Percentiles rank a stretch among this genome's conserved stretches.
phyloP scores from a whole-genome alignment of 495 filamentous ascomycete species.

The Xylaria palmicola region DNA sequence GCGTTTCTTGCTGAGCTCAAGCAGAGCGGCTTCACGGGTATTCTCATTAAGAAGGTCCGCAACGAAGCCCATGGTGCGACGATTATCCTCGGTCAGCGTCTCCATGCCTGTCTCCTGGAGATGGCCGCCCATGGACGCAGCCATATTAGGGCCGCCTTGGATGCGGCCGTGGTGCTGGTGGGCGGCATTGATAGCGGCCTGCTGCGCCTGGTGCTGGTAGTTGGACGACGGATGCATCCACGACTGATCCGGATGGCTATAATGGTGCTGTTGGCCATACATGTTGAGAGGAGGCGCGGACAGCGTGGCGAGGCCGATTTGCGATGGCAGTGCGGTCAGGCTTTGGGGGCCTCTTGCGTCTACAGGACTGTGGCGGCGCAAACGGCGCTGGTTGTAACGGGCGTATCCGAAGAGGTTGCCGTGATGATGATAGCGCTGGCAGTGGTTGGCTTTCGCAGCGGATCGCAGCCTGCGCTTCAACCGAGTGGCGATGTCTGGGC shows the following conservation, averaged over 20 bases:
- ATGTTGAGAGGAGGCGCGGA: slow-evolving; percentile 45
- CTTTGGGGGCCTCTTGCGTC: neutral
- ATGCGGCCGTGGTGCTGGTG: slow-evolving; percentile 67
- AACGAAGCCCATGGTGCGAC: slow-evolving; percentile 88
- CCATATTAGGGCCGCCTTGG: slow-evolving; percentile 58
- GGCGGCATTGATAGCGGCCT: slow-evolving; percentile 59
- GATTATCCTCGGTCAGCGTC: slow-evolving; percentile 80
- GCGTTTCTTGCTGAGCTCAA: slow-evolving; percentile 97
- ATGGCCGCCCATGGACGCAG: slow-evolving; percentile 41
- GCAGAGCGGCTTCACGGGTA: slow-evolving; percentile 83
- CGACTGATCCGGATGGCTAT: slow-evolving; percentile 68
- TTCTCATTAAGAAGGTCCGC: slow-evolving; percentile 86
- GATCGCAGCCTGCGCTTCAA: neutral
- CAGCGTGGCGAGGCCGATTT: slow-evolving; percentile 17
- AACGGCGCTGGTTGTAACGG: neutral
- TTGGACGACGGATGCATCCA: slow-evolving; percentile 61
- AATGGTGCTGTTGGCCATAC: slow-evolving; percentile 71
- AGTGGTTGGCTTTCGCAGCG: neutral
- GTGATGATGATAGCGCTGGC: neutral
- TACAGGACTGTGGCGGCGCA: neutral
- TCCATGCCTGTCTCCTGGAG: slow-evolving; percentile 56
- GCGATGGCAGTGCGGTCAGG: slow-evolving; percentile 1
- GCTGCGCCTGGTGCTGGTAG: slow-evolving; percentile 62
- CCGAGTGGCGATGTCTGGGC: neutral
- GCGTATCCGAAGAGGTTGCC: neutral